phyloP scores from a whole-genome alignment of 2,329 filamentous ascomycete genomes.

The Trichophyton equinum region DNA sequence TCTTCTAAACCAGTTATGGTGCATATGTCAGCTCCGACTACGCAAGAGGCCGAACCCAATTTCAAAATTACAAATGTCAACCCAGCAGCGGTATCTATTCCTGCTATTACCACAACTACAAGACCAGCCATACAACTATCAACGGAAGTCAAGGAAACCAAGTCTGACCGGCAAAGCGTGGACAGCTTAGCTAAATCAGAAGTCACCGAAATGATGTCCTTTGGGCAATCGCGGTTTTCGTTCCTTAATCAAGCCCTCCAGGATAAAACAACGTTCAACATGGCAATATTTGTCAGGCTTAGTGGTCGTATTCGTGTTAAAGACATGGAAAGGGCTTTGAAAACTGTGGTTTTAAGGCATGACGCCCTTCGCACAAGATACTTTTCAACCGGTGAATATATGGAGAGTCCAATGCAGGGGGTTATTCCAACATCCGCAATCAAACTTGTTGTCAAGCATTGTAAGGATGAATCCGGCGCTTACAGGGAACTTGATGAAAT shows the following conservation, averaged over 20 bases:
- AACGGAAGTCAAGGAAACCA: not conserved
- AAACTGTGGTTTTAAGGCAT: conserved; percentile 20
- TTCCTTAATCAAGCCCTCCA: conserved; percentile 13
- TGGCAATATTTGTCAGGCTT: conserved; percentile 23
- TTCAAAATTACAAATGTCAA: not conserved
- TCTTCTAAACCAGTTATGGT: not conserved
- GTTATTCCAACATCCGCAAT: conserved; percentile 1
- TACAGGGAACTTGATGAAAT: conserved; percentile 15
- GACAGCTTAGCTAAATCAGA: not conserved
- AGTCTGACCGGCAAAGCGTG: not conserved
- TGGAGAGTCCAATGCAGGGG: conserved; percentile 9
- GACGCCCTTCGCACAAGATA: conserved; percentile 25
- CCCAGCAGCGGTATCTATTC: not conserved
- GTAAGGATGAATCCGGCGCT: not conserved
- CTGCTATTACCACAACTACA: not conserved
- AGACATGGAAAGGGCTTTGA: conserved; percentile 25
- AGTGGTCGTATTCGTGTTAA: conserved; percentile 22
- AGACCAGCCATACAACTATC: not conserved
- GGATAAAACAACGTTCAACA: conserved; percentile 33
- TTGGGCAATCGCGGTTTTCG: conserved; percentile 31
- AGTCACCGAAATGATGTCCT: conserved; percentile 21
- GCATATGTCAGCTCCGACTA: not conserved
- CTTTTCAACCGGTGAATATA: conserved; percentile 13
- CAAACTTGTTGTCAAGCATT: not conserved
- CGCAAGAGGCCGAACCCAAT: not conserved